phyloP scores from a whole-genome alignment of 495 filamentous ascomycete genomes.

The Xylaria venustula region DNA sequence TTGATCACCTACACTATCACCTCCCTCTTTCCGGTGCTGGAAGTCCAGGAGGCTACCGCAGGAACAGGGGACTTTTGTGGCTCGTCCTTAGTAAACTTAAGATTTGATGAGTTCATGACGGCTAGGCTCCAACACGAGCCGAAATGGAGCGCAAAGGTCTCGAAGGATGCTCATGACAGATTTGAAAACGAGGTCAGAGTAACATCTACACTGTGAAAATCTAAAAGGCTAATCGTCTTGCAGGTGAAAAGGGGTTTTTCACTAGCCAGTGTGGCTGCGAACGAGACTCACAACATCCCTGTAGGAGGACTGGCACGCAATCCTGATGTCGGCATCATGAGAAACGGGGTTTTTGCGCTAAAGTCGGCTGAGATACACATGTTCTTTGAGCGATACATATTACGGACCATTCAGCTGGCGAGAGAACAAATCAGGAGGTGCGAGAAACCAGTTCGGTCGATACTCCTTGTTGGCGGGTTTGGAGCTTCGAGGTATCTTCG shows the following conservation, averaged over 20 bases:
- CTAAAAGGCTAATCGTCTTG: not conserved
- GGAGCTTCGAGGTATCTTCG: conserved; percentile 67
- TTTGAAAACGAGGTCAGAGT: not conserved
- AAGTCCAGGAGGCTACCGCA: conserved; percentile 47
- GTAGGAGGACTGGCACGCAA: not conserved
- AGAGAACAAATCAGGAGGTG: conserved; percentile 54
- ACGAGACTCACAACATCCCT: not conserved
- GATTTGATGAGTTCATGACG: conserved; percentile 47
- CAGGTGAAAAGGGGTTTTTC: not conserved
- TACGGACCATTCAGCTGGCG: conserved; percentile 58
- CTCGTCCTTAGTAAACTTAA: conserved; percentile 53
- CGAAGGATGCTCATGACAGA: not conserved
- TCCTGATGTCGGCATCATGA: not conserved
- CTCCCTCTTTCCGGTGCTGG: conserved; percentile 43
- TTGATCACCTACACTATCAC: conserved; percentile 53
- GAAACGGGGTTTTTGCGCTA: conserved; percentile 17
- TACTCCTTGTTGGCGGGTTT: conserved; percentile 72
- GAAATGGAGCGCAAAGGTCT: not conserved
- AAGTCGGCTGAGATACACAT: conserved; percentile 39
- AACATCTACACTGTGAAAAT: not conserved
- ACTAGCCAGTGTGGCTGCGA: not conserved
- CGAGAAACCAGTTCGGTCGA: conserved; percentile 45
- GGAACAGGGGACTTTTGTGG: conserved; percentile 58
- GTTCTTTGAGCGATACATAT: conserved; percentile 59
- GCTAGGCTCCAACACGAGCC: conserved; percentile 27